Evolutionary conservation across 2,329 filamentous ascomycete species (phyloP), one percentile per base, ranked within the genome.

Genomic region (Fusarium sp.): DNA sequence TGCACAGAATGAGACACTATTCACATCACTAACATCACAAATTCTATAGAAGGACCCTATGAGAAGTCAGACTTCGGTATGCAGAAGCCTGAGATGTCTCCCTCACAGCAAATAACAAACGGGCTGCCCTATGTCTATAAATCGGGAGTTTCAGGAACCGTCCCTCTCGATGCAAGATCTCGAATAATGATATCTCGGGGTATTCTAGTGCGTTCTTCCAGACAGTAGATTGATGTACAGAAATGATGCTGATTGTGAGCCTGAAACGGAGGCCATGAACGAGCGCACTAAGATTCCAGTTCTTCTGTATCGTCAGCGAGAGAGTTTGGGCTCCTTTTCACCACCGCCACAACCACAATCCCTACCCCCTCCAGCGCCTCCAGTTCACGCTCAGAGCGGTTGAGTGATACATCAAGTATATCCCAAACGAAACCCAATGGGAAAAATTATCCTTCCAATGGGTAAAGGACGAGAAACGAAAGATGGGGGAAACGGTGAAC

Each of bases 241-340:
- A 35, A 35, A 20, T 15, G 3, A 51, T 24, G 1, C 30, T 24
- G 3, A 15, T 10, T 10, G 13, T 20, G 17, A 24, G 12, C 14
- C 17, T 20, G 12, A 35, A 20, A 24, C 4, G 30, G 6, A 4
- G 8, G 17, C 8, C 8, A 35, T 24, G 12, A 10, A 14, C 8
- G 22, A 15, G 12, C 17, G n/a, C 8, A 8, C 6, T 20, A 6
- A 5, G 4, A 15, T 14, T 35, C 8, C 0, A 35, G 8, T 20
- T 20, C 30, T 26, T 35, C 6, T 22, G 44, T 10, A 14, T 14
- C 18, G 0, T 44, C 41, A 5, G 22, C 38, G 7, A 14, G 38
- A 7, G 20, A 15, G 39, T n/a, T 22, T 11, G n/a, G n/a, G 41
- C 44, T 22, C 18, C 8, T 15, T 6, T 18, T 4, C 15, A 51